These are phyloP conservation scores for Ostreobium quekettii DNA, from an alignment of 139 green algal genomes.

Conservation along the genomic window DNA sequence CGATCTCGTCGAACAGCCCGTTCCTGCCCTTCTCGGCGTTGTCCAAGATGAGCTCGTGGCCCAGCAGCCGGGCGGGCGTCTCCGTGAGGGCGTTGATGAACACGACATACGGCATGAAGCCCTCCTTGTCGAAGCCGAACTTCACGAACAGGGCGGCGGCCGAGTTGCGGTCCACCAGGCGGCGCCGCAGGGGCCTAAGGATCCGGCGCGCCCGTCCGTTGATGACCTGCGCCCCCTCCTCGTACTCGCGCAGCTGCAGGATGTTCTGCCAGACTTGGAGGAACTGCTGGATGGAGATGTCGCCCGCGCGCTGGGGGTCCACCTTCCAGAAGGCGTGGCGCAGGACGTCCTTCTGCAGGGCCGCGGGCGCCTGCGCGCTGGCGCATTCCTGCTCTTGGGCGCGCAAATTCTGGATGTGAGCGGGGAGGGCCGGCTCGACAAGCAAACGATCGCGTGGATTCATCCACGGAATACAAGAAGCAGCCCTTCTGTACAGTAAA, in stretches of 20 bases:
- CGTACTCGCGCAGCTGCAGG: conserved; percentile 43
- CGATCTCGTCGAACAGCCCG: conserved; percentile 35
- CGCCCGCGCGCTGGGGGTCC: conserved; percentile 32
- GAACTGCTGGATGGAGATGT: conserved; percentile 44
- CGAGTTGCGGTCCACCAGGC: conserved; percentile 38
- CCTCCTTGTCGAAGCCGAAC: conserved; percentile 32
- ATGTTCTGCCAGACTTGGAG: conserved; percentile 54
- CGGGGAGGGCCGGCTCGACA: too few species aligned
- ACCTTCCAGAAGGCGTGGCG: conserved; percentile 41
- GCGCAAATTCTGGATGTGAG: too few species aligned
- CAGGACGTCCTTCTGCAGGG: conserved; percentile 39
- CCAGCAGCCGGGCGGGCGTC: conserved; percentile 32
- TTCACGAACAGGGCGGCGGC: conserved; percentile 39
- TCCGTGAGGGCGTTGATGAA: conserved; percentile 30
- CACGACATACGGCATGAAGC: conserved; percentile 47
- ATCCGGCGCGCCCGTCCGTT: conserved; percentile 11
- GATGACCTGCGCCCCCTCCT: conserved; percentile 12
- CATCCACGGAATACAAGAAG: too few species aligned
- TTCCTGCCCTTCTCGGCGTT: conserved; percentile 36
- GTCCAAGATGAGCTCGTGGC: conserved; percentile 45
- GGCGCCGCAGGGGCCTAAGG: conserved; percentile 21
- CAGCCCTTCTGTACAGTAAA: too few species aligned
- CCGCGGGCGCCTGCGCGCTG: conserved; percentile 30
- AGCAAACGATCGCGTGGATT: background rate
- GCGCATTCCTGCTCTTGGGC: conserved; percentile 15